Evolutionary conservation across 805 yeast species (phyloP).

Genomic region (Saccharomycopsis fermentans): DNA sequence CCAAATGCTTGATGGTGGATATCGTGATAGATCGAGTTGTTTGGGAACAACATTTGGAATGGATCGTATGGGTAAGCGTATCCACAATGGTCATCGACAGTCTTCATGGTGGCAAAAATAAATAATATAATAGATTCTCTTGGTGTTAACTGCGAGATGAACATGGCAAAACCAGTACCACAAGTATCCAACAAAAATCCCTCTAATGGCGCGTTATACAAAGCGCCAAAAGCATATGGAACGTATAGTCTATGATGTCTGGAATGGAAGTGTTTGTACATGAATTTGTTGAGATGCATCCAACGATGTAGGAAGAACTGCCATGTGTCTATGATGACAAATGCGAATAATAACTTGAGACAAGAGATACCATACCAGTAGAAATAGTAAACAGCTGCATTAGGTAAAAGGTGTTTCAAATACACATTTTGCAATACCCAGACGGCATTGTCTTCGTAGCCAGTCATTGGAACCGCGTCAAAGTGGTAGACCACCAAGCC

Average conservation of each 20-base stretch:
- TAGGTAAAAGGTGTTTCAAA: conserved; percentile 36
- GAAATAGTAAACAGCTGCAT: conserved; percentile 35
- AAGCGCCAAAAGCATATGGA: conserved; percentile 94
- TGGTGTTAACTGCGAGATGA: conserved; percentile 53
- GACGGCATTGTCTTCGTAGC: conserved; percentile 38
- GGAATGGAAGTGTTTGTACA: conserved; percentile 81
- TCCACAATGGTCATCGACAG: conserved; percentile 99
- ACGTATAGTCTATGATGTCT: conserved; percentile 91
- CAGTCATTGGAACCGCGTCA: conserved; percentile 47
- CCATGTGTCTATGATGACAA: conserved; percentile 84
- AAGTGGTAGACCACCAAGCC: conserved; percentile 44
- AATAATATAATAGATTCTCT: conserved; percentile 68
- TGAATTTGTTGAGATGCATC: conserved; percentile 73
- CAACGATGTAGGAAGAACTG: conserved; percentile 82
- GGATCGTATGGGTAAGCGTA: conserved; percentile 86
- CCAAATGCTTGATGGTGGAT: conserved; percentile 97
- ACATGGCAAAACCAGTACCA: conserved; percentile 80
- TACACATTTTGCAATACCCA: conserved; percentile 32
- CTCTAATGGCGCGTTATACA: conserved; percentile 89
- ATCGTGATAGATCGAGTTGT: conserved; percentile 92
- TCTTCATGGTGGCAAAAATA: conserved; percentile 87
- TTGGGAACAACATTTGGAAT: conserved; percentile 85
- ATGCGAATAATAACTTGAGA: conserved; percentile 49
- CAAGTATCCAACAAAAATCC: conserved; percentile 86
- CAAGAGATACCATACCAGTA: conserved; percentile 59